Evolutionary conservation across 1,139 yeast species (phyloP), one percentile per base, ranked within the genome.

Genomic region (Taphrina wiesneri): DNA sequence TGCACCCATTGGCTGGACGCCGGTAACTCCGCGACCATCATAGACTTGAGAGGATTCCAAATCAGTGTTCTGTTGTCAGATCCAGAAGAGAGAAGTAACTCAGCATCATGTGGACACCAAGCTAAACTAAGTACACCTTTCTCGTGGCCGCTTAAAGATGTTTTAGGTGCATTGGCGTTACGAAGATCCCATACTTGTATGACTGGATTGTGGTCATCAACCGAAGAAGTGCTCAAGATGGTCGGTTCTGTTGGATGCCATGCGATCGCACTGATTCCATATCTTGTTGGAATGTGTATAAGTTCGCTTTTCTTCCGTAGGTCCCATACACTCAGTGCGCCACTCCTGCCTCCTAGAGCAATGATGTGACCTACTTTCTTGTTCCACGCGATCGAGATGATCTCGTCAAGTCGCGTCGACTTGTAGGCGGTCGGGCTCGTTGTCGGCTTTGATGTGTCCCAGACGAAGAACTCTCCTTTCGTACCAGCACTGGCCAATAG

Each of bases 1-100:
- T 91, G 93, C 30, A 90, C 88, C 99, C 99, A 93, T 76, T 90
- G 92, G 49, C 96, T 89, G 51, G 96, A 85, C 28, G 95, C 85
- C 63, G 98, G 97, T 75, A 90, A 93, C 74, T 90, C 90, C 5
- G 95, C 96, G 70, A 93, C 79, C 73, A 85, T 84, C 67, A 80
- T 80, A 36, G 78, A 77, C 26, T 83, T 75, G 67, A 82, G 80
- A 28, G 98, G 97, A 75, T 93, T 91, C 99, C 99, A 95, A 72
- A 93, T 79, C 70, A 86, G 78, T 1, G 96, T 90, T 47, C 91
- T 80, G 75, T 91, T 91, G 77, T 95, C 99, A 74, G 91, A 89
- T 67, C 98, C 97, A 74, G 96, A 85, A 19, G 97, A 89, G 63
- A 95, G 79, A 72, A 95, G 80, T 71, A 93, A 81, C 65, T 82